Evolutionary conservation across 495 filamentous ascomycete species (phyloP), one percentile per base, ranked within the genome.

Genomic region (Umbilicaria muhlenbergii): DNA sequence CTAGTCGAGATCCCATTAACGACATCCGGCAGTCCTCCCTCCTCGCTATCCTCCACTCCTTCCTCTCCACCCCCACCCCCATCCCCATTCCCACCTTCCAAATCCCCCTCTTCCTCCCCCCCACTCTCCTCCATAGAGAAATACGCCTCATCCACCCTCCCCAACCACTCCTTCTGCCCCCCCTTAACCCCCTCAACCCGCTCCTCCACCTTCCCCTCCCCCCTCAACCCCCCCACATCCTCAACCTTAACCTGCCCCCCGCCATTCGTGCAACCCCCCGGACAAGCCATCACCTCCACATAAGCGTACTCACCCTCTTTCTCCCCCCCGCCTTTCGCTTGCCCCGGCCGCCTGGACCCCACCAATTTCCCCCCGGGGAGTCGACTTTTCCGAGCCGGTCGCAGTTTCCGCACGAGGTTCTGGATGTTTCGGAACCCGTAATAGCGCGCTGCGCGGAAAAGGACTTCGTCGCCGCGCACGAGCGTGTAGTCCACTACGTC

Each of bases 361-460:
- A 45, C 55, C 10, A 60, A 58, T 47, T 68, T 81, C 7, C 73
- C 80, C 11, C 86, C 85, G 1, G 86, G 84, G 64, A 93, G 77
- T 32, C 83, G 73, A 24, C 78, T 83, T 11, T 69, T 63, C 40
- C 71, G 78, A 1, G 78, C 73, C 1, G 91, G 91, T 53, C 92
- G 93, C 35, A 98, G 62, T 44, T 81, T 77, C 5, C 91, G 74
- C 21, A 98, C 92, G 13, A 98, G 71, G 50, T 98, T 98, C 58
- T 95, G 89, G 48, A 98, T 98, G 51, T 98, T 98, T 31, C 89
- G 73, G 65, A 96, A 98, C 2, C 91, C 91, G 55, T 96, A 98
- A 55, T 86, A 96, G 40, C 91, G 76, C 14, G 87, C 87, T 21
- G 85, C 79, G 52, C 78, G 83, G 64, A 94, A 74, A 11, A 93